phyloP scores from a whole-genome alignment of 495 filamentous ascomycete genomes.

The Xylaria nigripes region DNA sequence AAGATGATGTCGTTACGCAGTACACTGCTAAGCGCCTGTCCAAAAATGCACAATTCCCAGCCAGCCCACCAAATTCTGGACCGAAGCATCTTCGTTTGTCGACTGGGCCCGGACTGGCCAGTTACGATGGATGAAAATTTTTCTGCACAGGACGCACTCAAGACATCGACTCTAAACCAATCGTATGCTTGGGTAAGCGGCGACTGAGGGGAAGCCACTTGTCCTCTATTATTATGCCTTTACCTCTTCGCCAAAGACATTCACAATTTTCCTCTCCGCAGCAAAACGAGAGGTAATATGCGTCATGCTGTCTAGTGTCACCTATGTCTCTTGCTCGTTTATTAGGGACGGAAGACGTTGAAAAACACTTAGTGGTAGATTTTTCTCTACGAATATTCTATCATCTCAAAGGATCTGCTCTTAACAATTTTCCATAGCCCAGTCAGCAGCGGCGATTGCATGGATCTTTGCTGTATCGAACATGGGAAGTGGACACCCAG shows the following conservation, averaged over 20 bases:
- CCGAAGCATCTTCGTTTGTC: background rate
- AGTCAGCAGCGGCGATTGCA: constrained; percentile 3
- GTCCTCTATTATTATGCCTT: background rate
- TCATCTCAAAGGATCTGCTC: background rate
- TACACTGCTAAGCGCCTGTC: no score
- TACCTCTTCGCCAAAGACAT: background rate
- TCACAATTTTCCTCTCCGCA: background rate
- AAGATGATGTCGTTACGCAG: background rate
- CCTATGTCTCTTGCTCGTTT: background rate
- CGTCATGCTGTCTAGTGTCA: constrained; percentile 1
- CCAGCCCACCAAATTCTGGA: background rate
- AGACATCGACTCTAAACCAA: background rate
- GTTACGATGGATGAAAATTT: background rate
- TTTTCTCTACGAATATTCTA: background rate
- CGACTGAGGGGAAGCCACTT: background rate
- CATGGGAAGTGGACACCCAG: constrained; percentile 2
- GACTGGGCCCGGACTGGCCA: background rate
- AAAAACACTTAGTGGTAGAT: background rate
- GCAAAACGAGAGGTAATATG: background rate
- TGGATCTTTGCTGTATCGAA: constrained; percentile 5
- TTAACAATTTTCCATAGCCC: background rate
- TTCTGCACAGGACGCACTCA: background rate
- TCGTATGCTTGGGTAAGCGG: background rate
- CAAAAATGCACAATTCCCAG: no score
- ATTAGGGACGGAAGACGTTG: background rate